A percentile compares a stretch with the other conserved stretches of the same genome.
phyloP scores from a whole-genome alignment of 1,284 basidiomycete species.

The Fistulinella cinereoalba region DNA sequence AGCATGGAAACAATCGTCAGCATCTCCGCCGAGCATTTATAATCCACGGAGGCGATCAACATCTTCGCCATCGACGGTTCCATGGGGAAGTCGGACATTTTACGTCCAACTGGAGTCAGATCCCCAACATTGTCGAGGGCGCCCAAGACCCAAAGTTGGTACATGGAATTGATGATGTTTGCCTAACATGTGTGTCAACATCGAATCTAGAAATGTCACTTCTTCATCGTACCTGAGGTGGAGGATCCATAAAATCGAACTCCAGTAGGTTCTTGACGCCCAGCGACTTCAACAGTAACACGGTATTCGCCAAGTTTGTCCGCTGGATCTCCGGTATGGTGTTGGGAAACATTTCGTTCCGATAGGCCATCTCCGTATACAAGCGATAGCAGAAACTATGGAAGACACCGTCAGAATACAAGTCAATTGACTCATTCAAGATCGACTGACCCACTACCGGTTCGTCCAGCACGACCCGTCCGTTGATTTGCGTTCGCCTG shows the following conservation, averaged over 20 bases:
- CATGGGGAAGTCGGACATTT: slow-evolving; percentile 99
- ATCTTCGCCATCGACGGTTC: slow-evolving; percentile 98
- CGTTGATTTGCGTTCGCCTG: slow-evolving; percentile 97
- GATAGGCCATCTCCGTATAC: slow-evolving; percentile 82
- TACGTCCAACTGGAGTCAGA: slow-evolving; percentile 86
- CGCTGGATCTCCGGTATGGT: slow-evolving; percentile 99
- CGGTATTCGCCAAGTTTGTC: slow-evolving; percentile 96
- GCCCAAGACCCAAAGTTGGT: slow-evolving; percentile 97
- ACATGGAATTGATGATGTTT: slow-evolving; percentile 97
- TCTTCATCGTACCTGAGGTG: slow-evolving; percentile 63
- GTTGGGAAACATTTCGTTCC: slow-evolving; percentile 87
- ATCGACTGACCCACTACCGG: slow-evolving; percentile 78
- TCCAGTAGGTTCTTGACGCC: slow-evolving; percentile 97
- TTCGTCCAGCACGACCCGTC: slow-evolving; percentile 93
- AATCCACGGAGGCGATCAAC: slow-evolving; percentile 93
- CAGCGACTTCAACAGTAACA: slow-evolving; percentile 89
- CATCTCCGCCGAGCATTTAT: slow-evolving; percentile 93
- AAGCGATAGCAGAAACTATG: slow-evolving; percentile 88
- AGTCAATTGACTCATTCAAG: neutral
- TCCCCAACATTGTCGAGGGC: slow-evolving; percentile 98
- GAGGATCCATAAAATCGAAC: slow-evolving; percentile 99
- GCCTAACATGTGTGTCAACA: slow-evolving; percentile 48
- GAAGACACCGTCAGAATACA: slow-evolving; percentile 10
- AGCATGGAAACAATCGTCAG: slow-evolving; percentile 99
- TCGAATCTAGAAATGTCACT: slow-evolving; percentile 47